Conservation (phyloP, 2,329 filamentous ascomycete species). For the Trichoderma sp. region DNA sequence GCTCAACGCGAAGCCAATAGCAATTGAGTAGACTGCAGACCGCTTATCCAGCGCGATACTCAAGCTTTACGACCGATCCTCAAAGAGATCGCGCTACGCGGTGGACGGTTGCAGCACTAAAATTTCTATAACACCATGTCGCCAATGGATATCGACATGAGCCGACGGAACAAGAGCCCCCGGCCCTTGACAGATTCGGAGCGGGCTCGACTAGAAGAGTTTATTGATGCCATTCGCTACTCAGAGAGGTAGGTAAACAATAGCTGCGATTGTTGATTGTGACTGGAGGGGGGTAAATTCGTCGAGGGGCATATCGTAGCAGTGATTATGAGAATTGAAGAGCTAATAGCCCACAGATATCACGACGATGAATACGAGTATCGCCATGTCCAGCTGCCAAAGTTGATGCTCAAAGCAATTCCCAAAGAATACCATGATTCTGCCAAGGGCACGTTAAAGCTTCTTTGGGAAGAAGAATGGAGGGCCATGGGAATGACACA, state of each 20-base stretch:
- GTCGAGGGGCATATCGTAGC: background rate
- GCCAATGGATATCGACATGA: conserved; percentile 68
- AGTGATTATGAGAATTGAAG: background rate
- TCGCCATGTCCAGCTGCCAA: conserved; percentile 94
- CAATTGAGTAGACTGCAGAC: background rate
- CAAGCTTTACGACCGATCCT: background rate
- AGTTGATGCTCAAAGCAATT: conserved; percentile 97
- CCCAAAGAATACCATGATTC: conserved; percentile 93
- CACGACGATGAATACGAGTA: conserved; percentile 93
- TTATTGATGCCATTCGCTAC: conserved; percentile 92
- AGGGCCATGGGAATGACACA: conserved; percentile 95
- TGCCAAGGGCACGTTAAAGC: conserved; percentile 86
- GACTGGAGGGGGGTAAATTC: background rate
- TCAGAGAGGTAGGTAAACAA: conserved; percentile 71
- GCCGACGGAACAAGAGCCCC: conserved; percentile 83
- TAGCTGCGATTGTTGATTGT: background rate
- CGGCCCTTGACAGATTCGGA: conserved; percentile 79
- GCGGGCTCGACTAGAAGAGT: conserved; percentile 83
- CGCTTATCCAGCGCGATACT: background rate
- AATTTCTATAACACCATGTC: conserved; percentile 1
- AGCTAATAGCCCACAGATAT: conserved; percentile 62
- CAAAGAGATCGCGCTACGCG: conserved; percentile 6
- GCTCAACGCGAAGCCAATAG: background rate
- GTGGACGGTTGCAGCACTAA: background rate
- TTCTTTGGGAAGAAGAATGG: conserved; percentile 99